Evolutionary conservation across 371 early-diverging fungal genomes (phyloP).

Genomic region (Mortierella sp.): DNA sequence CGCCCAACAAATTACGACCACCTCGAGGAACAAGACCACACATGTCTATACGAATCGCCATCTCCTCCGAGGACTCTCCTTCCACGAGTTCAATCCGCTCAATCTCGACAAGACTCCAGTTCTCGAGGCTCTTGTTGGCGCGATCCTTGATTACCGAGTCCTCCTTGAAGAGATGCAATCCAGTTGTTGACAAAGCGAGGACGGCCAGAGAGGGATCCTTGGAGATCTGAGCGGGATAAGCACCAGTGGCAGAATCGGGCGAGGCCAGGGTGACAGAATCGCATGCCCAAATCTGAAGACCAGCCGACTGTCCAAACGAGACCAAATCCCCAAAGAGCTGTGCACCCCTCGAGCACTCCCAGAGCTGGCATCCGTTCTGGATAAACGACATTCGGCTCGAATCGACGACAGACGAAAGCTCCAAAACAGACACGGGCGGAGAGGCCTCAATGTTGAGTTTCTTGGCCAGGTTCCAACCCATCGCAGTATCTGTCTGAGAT

Average conservation of each 20-base stretch:
- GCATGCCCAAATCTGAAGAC: conserved; percentile 34
- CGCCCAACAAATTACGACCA: conserved; percentile 15
- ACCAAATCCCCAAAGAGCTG: conserved; percentile 21
- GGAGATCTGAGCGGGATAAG: neutral
- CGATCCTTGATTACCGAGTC: neutral
- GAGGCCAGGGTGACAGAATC: conserved; percentile 19
- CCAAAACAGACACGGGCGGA: neutral
- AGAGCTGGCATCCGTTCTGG: conserved; percentile 26
- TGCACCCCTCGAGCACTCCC: conserved; percentile 15
- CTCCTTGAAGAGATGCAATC: conserved; percentile 30
- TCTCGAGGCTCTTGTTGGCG: neutral
- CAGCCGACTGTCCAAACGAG: neutral
- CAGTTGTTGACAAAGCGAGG: conserved; percentile 24
- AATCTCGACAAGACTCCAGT: conserved; percentile 49
- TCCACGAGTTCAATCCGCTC: conserved; percentile 1
- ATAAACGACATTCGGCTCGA: conserved; percentile 2
- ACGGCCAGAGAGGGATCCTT: conserved; percentile 18
- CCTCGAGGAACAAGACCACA: conserved; percentile 23
- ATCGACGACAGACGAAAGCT: neutral
- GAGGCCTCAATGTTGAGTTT: neutral
- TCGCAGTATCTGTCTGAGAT: neutral
- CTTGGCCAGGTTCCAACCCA: neutral
- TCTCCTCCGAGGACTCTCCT: neutral
- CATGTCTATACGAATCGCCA: conserved; percentile 10
- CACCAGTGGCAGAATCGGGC: neutral